Evolutionary conservation across 202 grass and related monocot genomes (phyloP).

Genomic region (Elaeis oleifera): DNA sequence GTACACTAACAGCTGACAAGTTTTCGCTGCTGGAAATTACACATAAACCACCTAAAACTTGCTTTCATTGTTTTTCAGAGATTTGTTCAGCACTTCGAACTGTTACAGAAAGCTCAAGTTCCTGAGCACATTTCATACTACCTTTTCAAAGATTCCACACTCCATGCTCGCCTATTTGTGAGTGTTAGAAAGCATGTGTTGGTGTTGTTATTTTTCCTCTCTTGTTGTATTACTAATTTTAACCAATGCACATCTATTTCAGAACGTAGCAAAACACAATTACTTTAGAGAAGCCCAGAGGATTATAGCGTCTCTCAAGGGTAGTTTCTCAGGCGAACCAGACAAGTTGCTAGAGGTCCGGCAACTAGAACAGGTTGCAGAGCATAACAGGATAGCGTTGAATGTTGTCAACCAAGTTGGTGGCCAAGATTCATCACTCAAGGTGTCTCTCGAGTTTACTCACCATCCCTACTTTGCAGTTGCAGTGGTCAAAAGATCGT

Average conservation of each 20-base stretch:
- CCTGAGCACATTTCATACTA: constrained; percentile 73
- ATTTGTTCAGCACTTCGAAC: constrained; percentile 96
- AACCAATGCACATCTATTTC: background rate
- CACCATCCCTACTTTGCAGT: constrained; percentile 85
- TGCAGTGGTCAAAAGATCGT: constrained; percentile 82
- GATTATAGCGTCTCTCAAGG: constrained; percentile 53
- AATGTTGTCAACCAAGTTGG: constrained; percentile 78
- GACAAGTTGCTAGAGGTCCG: constrained; percentile 69
- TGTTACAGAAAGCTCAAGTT: constrained; percentile 74
- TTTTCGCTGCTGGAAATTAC: too few species aligned
- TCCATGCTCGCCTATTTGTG: constrained; percentile 48
- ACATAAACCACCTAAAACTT: too few species aligned
- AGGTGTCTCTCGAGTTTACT: constrained; percentile 70
- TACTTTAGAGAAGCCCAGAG: constrained; percentile 82
- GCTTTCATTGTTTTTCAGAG: constrained; percentile 41
- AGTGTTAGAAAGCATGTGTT: constrained; percentile 27
- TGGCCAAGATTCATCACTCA: constrained; percentile 46
- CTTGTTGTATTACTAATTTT: constrained; percentile 1
- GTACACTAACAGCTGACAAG: too few species aligned
- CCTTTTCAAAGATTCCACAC: constrained; percentile 70
- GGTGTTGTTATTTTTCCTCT: constrained; percentile 20
- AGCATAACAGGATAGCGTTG: constrained; percentile 82
- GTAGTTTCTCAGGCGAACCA: constrained; percentile 56
- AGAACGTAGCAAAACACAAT: constrained; percentile 73
- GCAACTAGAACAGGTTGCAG: constrained; percentile 82